Base-by-base conservation (phyloP, 2,329 filamentous ascomycete genomes). In the Pseudogymnoascus sp. region DNA sequence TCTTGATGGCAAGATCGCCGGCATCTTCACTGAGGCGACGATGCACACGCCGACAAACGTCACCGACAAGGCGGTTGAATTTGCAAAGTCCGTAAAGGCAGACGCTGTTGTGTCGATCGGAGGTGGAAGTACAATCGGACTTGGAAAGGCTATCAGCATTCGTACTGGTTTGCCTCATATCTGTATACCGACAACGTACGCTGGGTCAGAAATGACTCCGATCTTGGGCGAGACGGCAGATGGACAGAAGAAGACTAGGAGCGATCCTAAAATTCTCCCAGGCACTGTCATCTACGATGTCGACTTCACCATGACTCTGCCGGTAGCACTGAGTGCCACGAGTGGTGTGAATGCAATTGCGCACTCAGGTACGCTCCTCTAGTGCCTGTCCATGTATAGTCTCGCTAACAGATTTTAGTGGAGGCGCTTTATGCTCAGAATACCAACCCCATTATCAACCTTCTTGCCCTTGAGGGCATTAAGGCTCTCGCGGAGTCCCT, bases 281-380 rank as follows among this genome's bases (percentile, higher is more conserved):
- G 79, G 77, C 0, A 82, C 81, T 0, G 85, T 88, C 3, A 83
- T 89, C 41, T 88, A 88, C 71, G 85, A 89, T 75, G 83, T 87
- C 16, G 79, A 86, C 69, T 74, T 87, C 63, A 87, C 85, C 0
- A 78, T 85, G 79, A 83, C 80, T 1, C 75, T 88, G 23, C 85
- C 28, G 28, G 7, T 10, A 31, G 28, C 28, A 31, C 28, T 31
- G 7, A 31, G 28, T 31, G 7, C 81, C 1, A 84, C 80, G 0
- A 87, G 84, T 65, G 85, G 85, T 54, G 78, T 88, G 60, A 88
- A 88, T 71, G 85, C 86, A 0, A 85, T 88, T 73, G 85, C 86
- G 1, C 86, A 88, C 23, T 28, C 45, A 48, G 43, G 43, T n/a
- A 23, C 14, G 43, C 21, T 25, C 19, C 41, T 45, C 19, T 23